Base-by-base conservation (phyloP, 2,329 filamentous ascomycete genomes). In the Lecanicillium sp. region DNA sequence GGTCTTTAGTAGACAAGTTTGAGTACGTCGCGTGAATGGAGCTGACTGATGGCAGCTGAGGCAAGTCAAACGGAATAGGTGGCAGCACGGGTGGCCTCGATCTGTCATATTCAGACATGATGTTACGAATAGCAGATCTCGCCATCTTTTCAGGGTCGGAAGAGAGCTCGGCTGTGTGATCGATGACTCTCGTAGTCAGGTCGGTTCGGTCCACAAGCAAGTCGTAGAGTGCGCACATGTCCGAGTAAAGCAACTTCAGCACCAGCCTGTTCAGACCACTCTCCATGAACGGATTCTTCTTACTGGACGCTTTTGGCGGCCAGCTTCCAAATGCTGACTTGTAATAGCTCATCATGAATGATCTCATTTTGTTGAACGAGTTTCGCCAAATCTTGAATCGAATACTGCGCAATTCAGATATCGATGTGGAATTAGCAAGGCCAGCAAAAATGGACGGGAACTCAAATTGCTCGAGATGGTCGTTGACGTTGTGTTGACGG, bases 401-500 rank as follows among this genome's bases (percentile, higher is more conserved):
- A 36, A 95, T 79, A 15, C 81, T 71, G 62, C 84, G 90, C 54
- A 87, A 83, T 64, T 95, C 89, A 1, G 75, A 75, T 19, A 81
- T 78, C 1, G 86, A 88, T 10, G 84, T 90, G 3, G 89, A 95
- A 63, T 84, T 90, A 60, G 88, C 91, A 55, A 90, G 81, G 27
- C 93, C 93, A 0, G 89, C 81, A 61, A 95, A 97, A 5, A 97
- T 71, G 1, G 87, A 86, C 0, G 90, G 90, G 57, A 95, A 96
- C 26, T 96, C 88, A 56, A 97, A 97, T 52, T 89, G 81, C 50
- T 87, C 82, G n/a, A 97, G 71, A 36, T 87, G 84, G 26, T 72
- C 69, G 54, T 87, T 84, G 55, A 90, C 79, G 45, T 77, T 83
- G 52, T 82, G 77, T 51, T 88, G 78, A 17, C 89, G 81, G 52